Percentiles rank a stretch among this genome's conserved stretches.
Conservation (phyloP, 306 rosid species). For the Canavalia ensiformis region DNA sequence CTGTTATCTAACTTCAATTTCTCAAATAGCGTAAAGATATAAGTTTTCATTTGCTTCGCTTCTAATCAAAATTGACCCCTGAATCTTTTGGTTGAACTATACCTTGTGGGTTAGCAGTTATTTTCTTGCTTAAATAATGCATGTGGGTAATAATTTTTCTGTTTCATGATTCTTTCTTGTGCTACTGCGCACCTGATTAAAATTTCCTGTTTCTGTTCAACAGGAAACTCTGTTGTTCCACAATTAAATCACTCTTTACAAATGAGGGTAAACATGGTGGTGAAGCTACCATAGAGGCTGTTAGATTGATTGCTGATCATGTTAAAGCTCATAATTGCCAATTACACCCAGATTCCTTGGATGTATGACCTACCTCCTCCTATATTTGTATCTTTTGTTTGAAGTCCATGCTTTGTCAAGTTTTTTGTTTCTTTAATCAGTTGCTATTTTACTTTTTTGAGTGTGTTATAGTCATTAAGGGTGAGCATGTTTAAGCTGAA, state of each 20-base stretch:
- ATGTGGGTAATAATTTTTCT: constrained; percentile 20
- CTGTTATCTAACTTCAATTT: not conserved
- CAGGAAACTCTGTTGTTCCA: constrained; percentile 84
- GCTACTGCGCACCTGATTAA: constrained; percentile 12
- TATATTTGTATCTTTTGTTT: not conserved
- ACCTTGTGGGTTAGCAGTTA: not conserved
- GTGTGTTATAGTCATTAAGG: constrained; percentile 18
- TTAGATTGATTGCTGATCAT: constrained; percentile 80
- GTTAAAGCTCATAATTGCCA: constrained; percentile 88
- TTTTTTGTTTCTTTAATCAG: constrained; percentile 28
- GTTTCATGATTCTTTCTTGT: constrained; percentile 17
- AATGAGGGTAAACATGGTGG: constrained; percentile 95
- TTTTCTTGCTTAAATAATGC: constrained; percentile 36
- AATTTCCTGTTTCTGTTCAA: constrained; percentile 50
- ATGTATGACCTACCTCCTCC: constrained; percentile 53
- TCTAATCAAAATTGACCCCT: constrained; percentile 3
- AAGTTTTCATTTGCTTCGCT: not conserved
- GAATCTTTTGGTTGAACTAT: not conserved
- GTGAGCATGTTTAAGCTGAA: not conserved
- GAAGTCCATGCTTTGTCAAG: constrained; percentile 11
- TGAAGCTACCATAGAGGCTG: constrained; percentile 89
- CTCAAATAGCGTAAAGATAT: not conserved
- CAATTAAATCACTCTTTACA: constrained; percentile 77
- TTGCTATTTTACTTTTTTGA: constrained; percentile 18
- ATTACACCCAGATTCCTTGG: constrained; percentile 82